Evolutionary conservation across 805 yeast genomes (phyloP).

Genomic region (Suhomyces emberorum): DNA sequence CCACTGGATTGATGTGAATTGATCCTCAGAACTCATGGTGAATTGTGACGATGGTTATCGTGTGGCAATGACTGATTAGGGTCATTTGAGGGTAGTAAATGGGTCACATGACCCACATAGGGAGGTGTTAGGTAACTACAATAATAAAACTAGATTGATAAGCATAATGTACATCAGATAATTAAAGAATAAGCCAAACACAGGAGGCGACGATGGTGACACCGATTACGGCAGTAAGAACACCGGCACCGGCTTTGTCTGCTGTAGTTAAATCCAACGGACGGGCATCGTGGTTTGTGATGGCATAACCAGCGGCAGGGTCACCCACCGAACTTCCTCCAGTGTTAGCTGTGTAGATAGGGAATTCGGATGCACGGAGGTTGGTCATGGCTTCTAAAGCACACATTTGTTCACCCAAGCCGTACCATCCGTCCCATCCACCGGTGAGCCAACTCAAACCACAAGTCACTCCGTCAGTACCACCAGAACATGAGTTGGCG

Average conservation of each 20-base stretch:
- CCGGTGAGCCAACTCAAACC: conserved; percentile 62
- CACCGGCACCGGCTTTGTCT: conserved; percentile 79
- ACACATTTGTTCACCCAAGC: conserved; percentile 77
- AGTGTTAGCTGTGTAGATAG: conserved; percentile 57
- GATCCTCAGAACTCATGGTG: conserved; percentile 39
- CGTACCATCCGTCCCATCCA: conserved; percentile 62
- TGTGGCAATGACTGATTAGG: neutral
- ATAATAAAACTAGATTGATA: no score
- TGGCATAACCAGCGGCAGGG: conserved; percentile 62
- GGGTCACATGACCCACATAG: neutral
- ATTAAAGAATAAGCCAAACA: conserved; percentile 73
- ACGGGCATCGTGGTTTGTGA: conserved; percentile 34
- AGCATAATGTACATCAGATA: neutral
- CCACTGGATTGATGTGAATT: conserved; percentile 58
- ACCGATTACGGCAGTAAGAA: conserved; percentile 65
- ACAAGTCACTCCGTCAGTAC: conserved; percentile 81
- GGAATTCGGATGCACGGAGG: conserved; percentile 36
- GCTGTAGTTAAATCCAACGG: conserved; percentile 10
- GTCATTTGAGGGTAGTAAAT: neutral
- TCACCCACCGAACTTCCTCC: conserved; percentile 75
- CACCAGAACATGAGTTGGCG: conserved; percentile 70
- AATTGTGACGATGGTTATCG: neutral
- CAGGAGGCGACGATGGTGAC: conserved; percentile 59
- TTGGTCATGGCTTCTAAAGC: conserved; percentile 65
- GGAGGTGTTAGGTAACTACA: no score